Evolutionary conservation across 768 basidiomycete species (phyloP), one percentile per base, ranked within the genome.

Genomic region (Xerocomellus amylosporus): DNA sequence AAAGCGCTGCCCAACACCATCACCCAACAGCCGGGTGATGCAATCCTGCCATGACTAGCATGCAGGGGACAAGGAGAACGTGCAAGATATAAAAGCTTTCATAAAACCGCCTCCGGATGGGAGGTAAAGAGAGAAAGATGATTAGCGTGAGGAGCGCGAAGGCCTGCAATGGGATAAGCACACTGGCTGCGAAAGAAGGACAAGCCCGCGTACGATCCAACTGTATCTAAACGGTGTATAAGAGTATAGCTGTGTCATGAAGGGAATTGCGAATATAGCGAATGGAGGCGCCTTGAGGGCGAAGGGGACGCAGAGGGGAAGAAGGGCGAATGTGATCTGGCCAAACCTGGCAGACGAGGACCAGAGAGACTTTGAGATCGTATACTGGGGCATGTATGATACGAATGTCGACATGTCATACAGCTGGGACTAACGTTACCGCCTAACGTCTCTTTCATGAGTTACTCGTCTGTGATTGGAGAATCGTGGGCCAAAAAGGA

Each of bases 201-300:
- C 10, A 31, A 57, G 59, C 40, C 40, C 46, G 64, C 78, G 58
- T 63, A 84, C 84, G 44, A 73, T 69, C 85, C 74, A 81, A 6
- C 83, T 90, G 56, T 72, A 87, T 37, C 83, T 71, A 62, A 91
- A 90, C 37, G 81, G 79, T 37, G 72, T 71, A 58, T 85, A 87
- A 22, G 73, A 87, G 61, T 83, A 79, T n/a, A 89, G 59, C 51
- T 87, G 83, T 38, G 79, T 78, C 53, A 82, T 73, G 58, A 79
- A 80, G 0, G 83, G 78, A 49, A 85, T 69, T 43, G 90, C 81
- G 60, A 90, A 81, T 46, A 90, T 62, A 52, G 88, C 88, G 61
- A 89, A 85, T 0, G 89, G 87, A 12, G 84, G 79, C 31, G 78
- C 78, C 65, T 85, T 92, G 66, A 92, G 77, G 9, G 84, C 87